These are phyloP conservation scores for Inga oerstediana DNA, from an alignment of 306 rosid genomes.

Conservation along the genomic window DNA sequence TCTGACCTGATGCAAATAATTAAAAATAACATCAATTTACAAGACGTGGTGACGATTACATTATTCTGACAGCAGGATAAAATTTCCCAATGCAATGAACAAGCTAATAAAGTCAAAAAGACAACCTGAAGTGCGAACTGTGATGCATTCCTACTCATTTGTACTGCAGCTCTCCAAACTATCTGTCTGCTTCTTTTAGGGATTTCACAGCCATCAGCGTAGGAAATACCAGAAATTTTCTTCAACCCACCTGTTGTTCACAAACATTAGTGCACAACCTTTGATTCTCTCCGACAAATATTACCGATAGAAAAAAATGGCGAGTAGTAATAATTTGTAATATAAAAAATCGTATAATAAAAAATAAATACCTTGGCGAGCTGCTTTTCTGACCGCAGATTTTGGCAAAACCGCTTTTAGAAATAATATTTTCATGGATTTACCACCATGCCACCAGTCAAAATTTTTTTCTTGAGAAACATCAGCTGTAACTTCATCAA, in stretches of 20 bases:
- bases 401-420: constrained; percentile 76
- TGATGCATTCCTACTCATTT: constrained; percentile 81
- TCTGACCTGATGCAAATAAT: constrained; percentile 78
- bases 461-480: constrained; percentile 46
- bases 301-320: constrained; percentile 1
- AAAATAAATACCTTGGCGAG: constrained; percentile 74
- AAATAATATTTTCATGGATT: constrained; percentile 63
- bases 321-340: constrained; percentile 3
- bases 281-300: constrained; percentile 5
- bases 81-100: constrained; percentile 16
- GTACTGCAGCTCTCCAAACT: constrained; percentile 92
- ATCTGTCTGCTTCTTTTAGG: constrained; percentile 85
- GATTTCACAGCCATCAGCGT: constrained; percentile 79
- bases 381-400: constrained; percentile 69
- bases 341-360: background rate
- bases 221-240: constrained; percentile 69
- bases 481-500: constrained; percentile 58
- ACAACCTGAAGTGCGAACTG: constrained; percentile 90
- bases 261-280: constrained; percentile 30
- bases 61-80: constrained; percentile 22
- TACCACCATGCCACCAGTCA: constrained; percentile 90
- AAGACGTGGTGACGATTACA: constrained; percentile 35
- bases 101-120: constrained; percentile 25
- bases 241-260: constrained; percentile 67
- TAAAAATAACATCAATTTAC: constrained; percentile 22